These are phyloP conservation scores for Penicillium rolfsii DNA, from an alignment of 2,329 filamentous ascomycete genomes.

Conservation along the genomic window DNA sequence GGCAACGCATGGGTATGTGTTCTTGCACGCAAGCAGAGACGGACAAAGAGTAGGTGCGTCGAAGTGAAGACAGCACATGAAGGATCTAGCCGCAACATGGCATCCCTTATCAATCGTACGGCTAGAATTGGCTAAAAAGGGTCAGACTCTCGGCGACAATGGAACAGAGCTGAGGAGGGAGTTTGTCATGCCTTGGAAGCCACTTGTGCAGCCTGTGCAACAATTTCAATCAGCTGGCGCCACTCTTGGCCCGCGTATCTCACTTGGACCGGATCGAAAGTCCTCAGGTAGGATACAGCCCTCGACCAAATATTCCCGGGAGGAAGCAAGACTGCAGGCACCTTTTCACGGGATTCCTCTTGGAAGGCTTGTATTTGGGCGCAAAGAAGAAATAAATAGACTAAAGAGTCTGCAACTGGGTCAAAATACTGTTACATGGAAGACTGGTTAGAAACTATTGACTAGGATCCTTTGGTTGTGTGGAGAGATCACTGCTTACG, in stretches of 20 bases:
- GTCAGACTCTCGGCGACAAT: slow-evolving; percentile 13
- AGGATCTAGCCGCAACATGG: slow-evolving; percentile 50
- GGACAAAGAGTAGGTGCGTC: slow-evolving; percentile 46
- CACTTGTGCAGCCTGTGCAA: slow-evolving; percentile 39
- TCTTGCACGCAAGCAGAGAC: slow-evolving; percentile 47
- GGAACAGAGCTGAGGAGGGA: neutral
- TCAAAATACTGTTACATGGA: slow-evolving; percentile 45
- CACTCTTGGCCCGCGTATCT: slow-evolving; percentile 50
- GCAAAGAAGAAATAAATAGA: slow-evolving; percentile 60
- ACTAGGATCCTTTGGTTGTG: neutral
- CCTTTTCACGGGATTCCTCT: slow-evolving; percentile 39
- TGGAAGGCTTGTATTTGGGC: slow-evolving; percentile 49
- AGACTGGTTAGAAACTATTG: neutral
- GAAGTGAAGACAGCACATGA: slow-evolving; percentile 49
- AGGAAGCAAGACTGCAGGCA: slow-evolving; percentile 48
- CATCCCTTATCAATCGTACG: slow-evolving; percentile 46
- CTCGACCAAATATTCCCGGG: slow-evolving; percentile 55
- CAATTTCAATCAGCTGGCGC: slow-evolving; percentile 41
- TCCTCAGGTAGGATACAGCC: slow-evolving; percentile 55
- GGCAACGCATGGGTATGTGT: slow-evolving; percentile 46
- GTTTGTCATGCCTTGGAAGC: slow-evolving; percentile 38
- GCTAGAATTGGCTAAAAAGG: slow-evolving; percentile 42
- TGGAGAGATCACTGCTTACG: slow-evolving; percentile 29
- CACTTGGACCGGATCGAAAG: slow-evolving; percentile 54
- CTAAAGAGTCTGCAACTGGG: slow-evolving; percentile 61